Conservation (phyloP, 2,329 filamentous ascomycete genomes). For the Raffaelea albimanens region DNA sequence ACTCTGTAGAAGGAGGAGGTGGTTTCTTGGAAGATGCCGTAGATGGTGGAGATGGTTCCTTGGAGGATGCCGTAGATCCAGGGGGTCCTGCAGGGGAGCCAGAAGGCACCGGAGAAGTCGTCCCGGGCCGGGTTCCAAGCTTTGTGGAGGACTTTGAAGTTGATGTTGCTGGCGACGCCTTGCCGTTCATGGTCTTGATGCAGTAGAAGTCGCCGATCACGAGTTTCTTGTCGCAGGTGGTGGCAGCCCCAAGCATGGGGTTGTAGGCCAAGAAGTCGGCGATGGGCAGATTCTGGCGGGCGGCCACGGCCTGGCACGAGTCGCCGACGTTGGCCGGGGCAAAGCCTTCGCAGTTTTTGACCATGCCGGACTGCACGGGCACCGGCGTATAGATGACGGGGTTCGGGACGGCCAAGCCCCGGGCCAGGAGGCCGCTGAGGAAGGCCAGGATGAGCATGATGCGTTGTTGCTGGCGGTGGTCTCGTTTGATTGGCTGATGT, state of each 20-base stretch:
- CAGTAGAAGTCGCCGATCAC: conserved; percentile 6
- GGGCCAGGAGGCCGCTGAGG: background rate
- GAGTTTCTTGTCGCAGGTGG: conserved; percentile 1
- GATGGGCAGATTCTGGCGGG: conserved; percentile 1
- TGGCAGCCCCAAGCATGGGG: conserved; percentile 2
- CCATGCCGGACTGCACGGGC: background rate
- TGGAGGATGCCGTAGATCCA: too few relatives aligned
- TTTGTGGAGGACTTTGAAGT: too few relatives aligned
- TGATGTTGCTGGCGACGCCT: background rate
- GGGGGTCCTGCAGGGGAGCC: too few relatives aligned
- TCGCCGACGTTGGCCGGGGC: conserved; percentile 2
- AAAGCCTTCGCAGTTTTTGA: conserved; percentile 5
- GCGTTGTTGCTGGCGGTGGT: too few relatives aligned
- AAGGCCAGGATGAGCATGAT: background rate
- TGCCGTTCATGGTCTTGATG: background rate
- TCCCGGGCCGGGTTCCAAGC: too few relatives aligned
- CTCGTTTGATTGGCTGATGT: too few relatives aligned
- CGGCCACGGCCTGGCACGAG: conserved; percentile 3
- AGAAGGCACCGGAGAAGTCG: too few relatives aligned
- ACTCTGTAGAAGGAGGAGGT: background rate
- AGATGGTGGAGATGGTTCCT: too few relatives aligned
- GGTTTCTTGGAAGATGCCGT: background rate
- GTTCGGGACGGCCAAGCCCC: background rate
- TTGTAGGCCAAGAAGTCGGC: conserved; percentile 5
- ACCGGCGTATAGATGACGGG: background rate